These are phyloP conservation scores for Chimonanthus salicifolius DNA, from an alignment of 164 flowering plant species.

Conservation along the genomic window DNA sequence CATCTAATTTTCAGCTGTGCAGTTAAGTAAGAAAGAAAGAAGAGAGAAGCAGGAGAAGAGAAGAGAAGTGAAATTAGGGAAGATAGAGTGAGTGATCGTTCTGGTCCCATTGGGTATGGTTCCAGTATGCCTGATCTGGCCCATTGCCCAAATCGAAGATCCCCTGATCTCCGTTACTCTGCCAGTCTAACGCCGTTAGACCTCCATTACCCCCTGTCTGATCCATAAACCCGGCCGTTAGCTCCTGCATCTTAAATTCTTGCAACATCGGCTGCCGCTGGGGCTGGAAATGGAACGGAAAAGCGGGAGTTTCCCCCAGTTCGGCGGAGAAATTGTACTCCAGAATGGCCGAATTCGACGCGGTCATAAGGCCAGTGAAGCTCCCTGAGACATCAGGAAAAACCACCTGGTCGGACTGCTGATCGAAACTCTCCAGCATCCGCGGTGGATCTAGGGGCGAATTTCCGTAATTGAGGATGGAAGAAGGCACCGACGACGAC, in stretches of 20 bases:
- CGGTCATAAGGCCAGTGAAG: constrained; percentile 47
- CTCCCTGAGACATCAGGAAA: constrained; percentile 40
- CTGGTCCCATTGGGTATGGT: constrained; percentile 55
- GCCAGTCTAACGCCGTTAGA: constrained; percentile 53
- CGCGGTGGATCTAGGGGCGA: constrained; percentile 20
- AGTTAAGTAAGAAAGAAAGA: not conserved
- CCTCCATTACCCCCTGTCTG: constrained; percentile 16
- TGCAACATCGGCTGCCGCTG: constrained; percentile 19
- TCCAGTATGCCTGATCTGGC: constrained; percentile 64
- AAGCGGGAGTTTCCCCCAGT: constrained; percentile 3
- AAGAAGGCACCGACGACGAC: constrained; percentile 17
- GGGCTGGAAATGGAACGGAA: constrained; percentile 20
- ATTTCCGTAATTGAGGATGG: constrained; percentile 6
- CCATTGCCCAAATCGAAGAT: constrained; percentile 51
- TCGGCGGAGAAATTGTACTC: constrained; percentile 24
- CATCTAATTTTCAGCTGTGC: not conserved
- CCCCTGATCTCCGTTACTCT: constrained; percentile 32
- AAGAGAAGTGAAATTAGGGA: constrained; percentile 16
- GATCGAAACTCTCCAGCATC: constrained; percentile 11
- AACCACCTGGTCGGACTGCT: constrained; percentile 21
- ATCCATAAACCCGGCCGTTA: constrained; percentile 20
- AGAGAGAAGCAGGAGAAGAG: not conserved
- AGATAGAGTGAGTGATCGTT: constrained; percentile 41
- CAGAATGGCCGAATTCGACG: constrained; percentile 20
- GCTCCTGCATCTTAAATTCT: constrained; percentile 30